Conservation (phyloP, 2,329 filamentous ascomycete genomes). For the Immersiporthe knoxdaviesiana region DNA sequence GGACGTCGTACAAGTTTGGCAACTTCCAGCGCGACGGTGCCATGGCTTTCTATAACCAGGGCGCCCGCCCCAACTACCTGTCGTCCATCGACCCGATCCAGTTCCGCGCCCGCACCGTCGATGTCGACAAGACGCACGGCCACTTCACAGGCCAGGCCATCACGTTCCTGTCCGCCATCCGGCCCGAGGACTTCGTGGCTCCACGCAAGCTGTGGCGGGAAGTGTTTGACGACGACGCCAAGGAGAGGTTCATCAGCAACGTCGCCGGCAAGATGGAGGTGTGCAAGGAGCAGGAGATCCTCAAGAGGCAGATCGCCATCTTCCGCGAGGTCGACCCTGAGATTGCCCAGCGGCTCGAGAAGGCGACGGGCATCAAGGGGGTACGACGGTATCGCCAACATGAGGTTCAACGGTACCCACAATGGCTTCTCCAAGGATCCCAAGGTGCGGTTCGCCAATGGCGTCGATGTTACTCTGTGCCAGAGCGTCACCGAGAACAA, state of each 20-base stretch:
- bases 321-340: slow-evolving; percentile 66
- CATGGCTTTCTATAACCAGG: slow-evolving; percentile 73
- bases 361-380: slow-evolving; percentile 63
- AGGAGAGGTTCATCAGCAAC: slow-evolving; percentile 62
- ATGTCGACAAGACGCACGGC: slow-evolving; percentile 44
- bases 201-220: slow-evolving; percentile 63
- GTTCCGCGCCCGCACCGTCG: slow-evolving; percentile 41
- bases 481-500: slow-evolving; percentile 22
- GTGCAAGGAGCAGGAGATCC: slow-evolving; percentile 60
- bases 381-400: slow-evolving; percentile 57
- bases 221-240: slow-evolving; percentile 62
- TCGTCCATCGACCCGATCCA: slow-evolving; percentile 39
- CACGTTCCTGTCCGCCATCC: slow-evolving; percentile 44
- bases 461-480: slow-evolving; percentile 38
- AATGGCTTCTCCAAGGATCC: slow-evolving; percentile 60
- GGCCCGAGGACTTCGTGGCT: slow-evolving; percentile 47
- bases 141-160: slow-evolving; percentile 45
- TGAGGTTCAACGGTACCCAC: slow-evolving; percentile 63
- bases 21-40: slow-evolving; percentile 75
- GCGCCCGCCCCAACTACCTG: slow-evolving; percentile 60
- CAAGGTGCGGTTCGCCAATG: slow-evolving; percentile 54
- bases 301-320: slow-evolving; percentile 67
- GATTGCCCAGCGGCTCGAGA: slow-evolving; percentile 61
- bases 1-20: slow-evolving; percentile 53
- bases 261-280: slow-evolving; percentile 64